These are phyloP conservation scores for Neopestalotiopsis rosae DNA, from an alignment of 2,329 filamentous ascomycete genomes.

Conservation along the genomic window DNA sequence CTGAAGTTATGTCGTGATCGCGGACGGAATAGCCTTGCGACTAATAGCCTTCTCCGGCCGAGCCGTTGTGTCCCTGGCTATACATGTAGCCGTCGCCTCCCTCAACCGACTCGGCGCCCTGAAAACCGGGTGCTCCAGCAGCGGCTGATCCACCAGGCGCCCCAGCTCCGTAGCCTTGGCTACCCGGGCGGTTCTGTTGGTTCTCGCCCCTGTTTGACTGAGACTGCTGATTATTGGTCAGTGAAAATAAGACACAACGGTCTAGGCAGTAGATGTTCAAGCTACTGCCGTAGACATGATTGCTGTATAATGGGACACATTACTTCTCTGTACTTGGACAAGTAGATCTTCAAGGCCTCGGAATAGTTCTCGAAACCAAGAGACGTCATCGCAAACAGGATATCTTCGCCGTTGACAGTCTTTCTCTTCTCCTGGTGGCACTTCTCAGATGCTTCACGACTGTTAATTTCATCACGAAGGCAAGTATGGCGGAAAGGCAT, in stretches of 20 bases:
- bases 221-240: conserved; percentile 64
- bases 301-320: conserved; percentile 40
- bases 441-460: conserved; percentile 85
- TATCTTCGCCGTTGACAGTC: conserved; percentile 98
- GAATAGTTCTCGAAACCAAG: conserved; percentile 99
- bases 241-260: conserved; percentile 25
- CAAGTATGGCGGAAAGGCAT: conserved; percentile 19
- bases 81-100: conserved; percentile 59
- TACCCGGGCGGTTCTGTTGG: conserved; percentile 54
- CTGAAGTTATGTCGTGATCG: not conserved
- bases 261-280: conserved; percentile 23
- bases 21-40: conserved; percentile 2
- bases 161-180: conserved; percentile 56
- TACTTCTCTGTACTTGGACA: conserved; percentile 97
- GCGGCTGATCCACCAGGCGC: conserved; percentile 44
- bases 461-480: conserved; percentile 27
- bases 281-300: not conserved
- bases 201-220: conserved; percentile 75
- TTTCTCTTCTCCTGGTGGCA: conserved; percentile 99
- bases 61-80: conserved; percentile 63
- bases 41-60: conserved; percentile 60
- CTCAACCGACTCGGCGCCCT: conserved; percentile 48
- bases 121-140: conserved; percentile 48
- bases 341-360: conserved; percentile 96
- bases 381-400: conserved; percentile 98